A percentile compares a stretch with the other conserved stretches of the same genome.
Evolutionary conservation across 371 early-diverging fungal species (phyloP).

Genomic region (Dinochytrium kinnereticum): DNA sequence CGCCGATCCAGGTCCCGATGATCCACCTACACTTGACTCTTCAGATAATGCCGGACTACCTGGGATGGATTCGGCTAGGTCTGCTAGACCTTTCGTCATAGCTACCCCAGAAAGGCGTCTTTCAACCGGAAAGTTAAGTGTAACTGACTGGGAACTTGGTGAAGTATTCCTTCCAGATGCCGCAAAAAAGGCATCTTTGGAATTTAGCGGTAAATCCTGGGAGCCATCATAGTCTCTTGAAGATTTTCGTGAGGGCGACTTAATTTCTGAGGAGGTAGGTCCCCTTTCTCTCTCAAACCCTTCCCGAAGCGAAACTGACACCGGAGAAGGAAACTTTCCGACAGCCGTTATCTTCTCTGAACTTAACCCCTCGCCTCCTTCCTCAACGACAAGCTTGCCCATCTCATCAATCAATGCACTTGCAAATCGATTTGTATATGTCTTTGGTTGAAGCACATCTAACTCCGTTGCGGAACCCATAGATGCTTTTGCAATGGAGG

Average conservation of each 20-base stretch:
- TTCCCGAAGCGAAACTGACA: too few species aligned
- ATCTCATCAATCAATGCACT: neutral
- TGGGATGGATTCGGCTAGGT: constrained; percentile 18
- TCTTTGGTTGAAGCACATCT: neutral
- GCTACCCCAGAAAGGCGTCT: constrained; percentile 22
- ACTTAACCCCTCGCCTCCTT: neutral
- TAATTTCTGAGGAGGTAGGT: too few species aligned
- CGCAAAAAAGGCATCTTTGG: neutral
- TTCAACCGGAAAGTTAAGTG: constrained; percentile 8
- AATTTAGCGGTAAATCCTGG: neutral
- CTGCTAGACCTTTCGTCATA: constrained; percentile 29
- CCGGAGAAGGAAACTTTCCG: too few species aligned
- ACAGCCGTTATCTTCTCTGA: too few species aligned
- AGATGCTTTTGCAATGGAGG: neutral
- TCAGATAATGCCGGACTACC: constrained; percentile 23
- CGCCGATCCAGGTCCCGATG: constrained; percentile 9
- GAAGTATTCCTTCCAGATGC: neutral
- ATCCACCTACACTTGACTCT: neutral
- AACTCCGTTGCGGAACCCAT: neutral
- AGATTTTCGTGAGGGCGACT: too few species aligned
- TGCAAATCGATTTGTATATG: constrained; percentile 6
- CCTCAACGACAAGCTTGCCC: neutral
- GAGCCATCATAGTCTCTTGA: neutral
- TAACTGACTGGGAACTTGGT: neutral
- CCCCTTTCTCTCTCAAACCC: too few species aligned